phyloP scores from a whole-genome alignment of 305 asterid genomes.

The Fraxinus paxiana region DNA sequence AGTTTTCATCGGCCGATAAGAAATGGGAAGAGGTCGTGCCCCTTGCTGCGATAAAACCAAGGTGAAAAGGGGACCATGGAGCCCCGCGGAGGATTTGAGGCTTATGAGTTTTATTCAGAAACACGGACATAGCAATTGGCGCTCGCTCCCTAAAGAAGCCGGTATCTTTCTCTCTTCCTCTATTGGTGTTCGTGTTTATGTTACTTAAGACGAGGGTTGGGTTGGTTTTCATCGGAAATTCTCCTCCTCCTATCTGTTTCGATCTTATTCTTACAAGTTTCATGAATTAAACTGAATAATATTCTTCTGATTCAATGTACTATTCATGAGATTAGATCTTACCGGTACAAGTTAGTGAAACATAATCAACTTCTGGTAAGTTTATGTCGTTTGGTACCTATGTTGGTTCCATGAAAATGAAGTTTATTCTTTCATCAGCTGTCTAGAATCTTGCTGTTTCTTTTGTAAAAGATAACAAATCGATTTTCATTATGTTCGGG shows the following conservation, averaged over 20 bases:
- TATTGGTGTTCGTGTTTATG: not conserved
- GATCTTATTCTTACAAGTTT: not conserved
- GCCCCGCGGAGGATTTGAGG: conserved; percentile 48
- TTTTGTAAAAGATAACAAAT: not conserved
- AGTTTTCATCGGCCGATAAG: not conserved
- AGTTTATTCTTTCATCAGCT: not conserved
- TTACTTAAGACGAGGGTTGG: not conserved
- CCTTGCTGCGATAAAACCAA: conserved; percentile 64
- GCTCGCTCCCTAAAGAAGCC: conserved; percentile 57
- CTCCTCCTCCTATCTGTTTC: not conserved
- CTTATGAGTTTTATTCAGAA: conserved; percentile 41
- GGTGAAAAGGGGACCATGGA: conserved; percentile 70
- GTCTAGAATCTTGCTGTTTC: not conserved
- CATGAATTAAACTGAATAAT: not conserved
- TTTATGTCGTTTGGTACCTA: not conserved
- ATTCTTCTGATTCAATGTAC: not conserved
- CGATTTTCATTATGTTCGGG: not conserved
- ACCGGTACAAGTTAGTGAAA: not conserved
- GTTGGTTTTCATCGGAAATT: not conserved
- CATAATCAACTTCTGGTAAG: not conserved
- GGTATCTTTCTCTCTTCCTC: conserved; percentile 29
- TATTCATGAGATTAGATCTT: too few species aligned
- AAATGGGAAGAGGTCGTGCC: conserved; percentile 50
- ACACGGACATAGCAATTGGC: conserved; percentile 61
- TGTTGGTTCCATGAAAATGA: not conserved